Conservation (phyloP, 2,329 filamentous ascomycete genomes). For the Penicillium sclerotiorum region DNA sequence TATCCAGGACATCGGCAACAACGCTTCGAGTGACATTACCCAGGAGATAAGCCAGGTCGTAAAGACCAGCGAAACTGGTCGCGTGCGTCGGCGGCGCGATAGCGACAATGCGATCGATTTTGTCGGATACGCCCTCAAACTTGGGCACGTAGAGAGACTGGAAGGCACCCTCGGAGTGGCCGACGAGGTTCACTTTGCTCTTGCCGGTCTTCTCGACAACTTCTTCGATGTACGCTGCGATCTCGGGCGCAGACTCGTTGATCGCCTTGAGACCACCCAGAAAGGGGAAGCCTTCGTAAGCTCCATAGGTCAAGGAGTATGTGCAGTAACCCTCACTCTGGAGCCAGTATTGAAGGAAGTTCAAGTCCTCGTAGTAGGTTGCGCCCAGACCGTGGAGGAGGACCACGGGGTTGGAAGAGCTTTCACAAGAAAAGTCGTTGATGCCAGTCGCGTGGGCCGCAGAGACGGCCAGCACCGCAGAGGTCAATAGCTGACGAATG, state of each 20-base stretch:
- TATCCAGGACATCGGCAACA: constrained; percentile 28
- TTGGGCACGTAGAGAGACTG: constrained; percentile 46
- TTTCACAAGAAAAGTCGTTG: constrained; percentile 41
- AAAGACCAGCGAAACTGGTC: constrained; percentile 34
- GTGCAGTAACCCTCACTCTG: constrained; percentile 46
- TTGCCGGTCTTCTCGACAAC: constrained; percentile 40
- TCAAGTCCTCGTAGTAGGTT: constrained; percentile 42
- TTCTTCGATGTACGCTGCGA: constrained; percentile 43
- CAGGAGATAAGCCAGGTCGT: constrained; percentile 31
- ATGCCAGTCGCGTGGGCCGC: constrained; percentile 23
- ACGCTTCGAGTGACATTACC: constrained; percentile 28
- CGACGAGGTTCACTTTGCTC: constrained; percentile 45
- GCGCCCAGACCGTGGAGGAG: constrained; percentile 43
- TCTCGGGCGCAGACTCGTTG: constrained; percentile 41
- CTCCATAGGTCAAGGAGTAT: constrained; percentile 47
- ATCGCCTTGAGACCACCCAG: constrained; percentile 45
- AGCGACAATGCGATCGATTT: constrained; percentile 37
- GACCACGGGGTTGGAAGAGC: constrained; percentile 36
- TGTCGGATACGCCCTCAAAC: constrained; percentile 33
- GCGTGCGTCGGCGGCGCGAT: constrained; percentile 42
- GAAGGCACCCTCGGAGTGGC: constrained; percentile 50
- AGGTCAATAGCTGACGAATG: constrained; percentile 13
- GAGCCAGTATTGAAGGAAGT: constrained; percentile 39
- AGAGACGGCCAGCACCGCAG: constrained; percentile 19
- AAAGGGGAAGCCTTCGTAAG: constrained; percentile 39